Conservation (phyloP, 805 yeast genomes). For the Komagataella kurtzmanii region DNA sequence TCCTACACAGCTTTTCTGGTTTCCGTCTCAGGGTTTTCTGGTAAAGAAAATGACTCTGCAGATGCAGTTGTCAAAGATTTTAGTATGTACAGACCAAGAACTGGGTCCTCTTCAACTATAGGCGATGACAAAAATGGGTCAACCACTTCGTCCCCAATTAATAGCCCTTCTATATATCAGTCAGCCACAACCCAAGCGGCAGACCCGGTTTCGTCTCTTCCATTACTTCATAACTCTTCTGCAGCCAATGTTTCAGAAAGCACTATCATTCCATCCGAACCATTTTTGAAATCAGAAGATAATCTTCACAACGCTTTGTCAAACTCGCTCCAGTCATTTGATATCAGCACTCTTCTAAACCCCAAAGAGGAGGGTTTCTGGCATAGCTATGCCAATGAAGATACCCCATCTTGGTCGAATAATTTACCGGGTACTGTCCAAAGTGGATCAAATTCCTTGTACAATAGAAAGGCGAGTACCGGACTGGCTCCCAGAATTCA, state of each 20-base stretch:
- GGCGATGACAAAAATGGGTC: not conserved
- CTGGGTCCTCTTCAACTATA: not conserved
- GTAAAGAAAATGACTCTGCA: not conserved
- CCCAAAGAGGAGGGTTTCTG: not conserved
- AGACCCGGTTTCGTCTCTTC: not conserved
- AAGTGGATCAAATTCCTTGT: slow-evolving; percentile 4
- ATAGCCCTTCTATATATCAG: not conserved
- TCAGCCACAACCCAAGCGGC: not conserved
- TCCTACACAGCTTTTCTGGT: not conserved
- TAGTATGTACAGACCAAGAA: not conserved
- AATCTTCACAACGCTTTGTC: not conserved
- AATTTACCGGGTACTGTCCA: not conserved
- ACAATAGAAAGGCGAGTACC: slow-evolving; percentile 4
- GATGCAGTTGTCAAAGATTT: not conserved
- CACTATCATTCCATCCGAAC: not conserved
- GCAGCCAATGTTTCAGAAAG: not conserved
- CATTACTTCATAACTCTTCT: not conserved
- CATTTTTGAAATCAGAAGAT: not conserved
- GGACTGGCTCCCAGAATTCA: not conserved
- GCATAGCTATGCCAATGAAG: not conserved
- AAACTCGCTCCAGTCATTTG: not conserved
- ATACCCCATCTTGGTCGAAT: not conserved
- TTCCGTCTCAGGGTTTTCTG: not conserved
- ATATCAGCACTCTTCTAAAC: not conserved
- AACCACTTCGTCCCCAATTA: not conserved